These are phyloP conservation scores for Aphanocladium album DNA, from an alignment of 2,329 filamentous ascomycete species.

Conservation along the genomic window DNA sequence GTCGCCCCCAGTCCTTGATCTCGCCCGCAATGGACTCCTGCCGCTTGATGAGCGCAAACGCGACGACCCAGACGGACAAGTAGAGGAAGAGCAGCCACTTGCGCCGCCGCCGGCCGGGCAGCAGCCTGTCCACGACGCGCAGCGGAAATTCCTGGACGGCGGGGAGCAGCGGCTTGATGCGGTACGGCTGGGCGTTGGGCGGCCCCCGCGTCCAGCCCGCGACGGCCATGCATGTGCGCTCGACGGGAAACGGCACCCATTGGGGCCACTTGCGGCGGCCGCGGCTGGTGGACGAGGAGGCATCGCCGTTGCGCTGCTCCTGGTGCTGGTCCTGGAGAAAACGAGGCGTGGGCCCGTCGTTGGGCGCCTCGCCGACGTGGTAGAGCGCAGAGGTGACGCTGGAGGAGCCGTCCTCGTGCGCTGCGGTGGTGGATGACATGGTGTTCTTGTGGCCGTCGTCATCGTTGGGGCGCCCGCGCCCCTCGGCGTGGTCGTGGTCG, in stretches of 20 bases:
- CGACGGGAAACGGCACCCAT: constrained; percentile 55
- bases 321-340: constrained; percentile 51
- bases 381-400: constrained; percentile 16
- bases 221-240: constrained; percentile 38
- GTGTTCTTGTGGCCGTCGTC: neutral
- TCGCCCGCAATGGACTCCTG: constrained; percentile 55
- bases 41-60: constrained; percentile 64
- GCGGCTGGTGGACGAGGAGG: constrained; percentile 13
- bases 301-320: neutral
- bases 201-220: constrained; percentile 53
- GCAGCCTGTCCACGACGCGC: constrained; percentile 54
- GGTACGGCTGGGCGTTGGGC: constrained; percentile 40
- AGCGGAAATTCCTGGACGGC: constrained; percentile 63
- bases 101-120: constrained; percentile 56
- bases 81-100: constrained; percentile 54
- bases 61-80: constrained; percentile 62
- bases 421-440: constrained; percentile 4
- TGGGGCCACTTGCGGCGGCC: constrained; percentile 40
- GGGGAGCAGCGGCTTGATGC: constrained; percentile 59
- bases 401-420: constrained; percentile 6
- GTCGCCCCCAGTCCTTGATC: constrained; percentile 62
- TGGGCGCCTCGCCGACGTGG: constrained; percentile 13
- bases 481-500: constrained; percentile 5
- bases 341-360: constrained; percentile 46
- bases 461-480: constrained; percentile 1